These are phyloP conservation scores for Aspergillus latus DNA, from an alignment of 2,329 filamentous ascomycete species.

Conservation along the genomic window DNA sequence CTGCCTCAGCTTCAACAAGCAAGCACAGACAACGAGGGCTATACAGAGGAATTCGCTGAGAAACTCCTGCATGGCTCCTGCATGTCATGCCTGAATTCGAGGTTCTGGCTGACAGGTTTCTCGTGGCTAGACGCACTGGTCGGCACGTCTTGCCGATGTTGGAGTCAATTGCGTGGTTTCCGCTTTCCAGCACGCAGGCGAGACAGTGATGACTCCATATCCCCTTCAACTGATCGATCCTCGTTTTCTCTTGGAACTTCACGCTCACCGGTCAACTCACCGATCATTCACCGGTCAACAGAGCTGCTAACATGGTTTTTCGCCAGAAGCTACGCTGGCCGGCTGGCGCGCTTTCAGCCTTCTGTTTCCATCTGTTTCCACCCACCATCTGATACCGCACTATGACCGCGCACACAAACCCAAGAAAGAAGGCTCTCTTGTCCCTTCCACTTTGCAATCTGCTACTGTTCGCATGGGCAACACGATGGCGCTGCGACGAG, in stretches of 20 bases:
- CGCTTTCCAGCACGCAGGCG: neutral
- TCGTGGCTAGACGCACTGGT: neutral
- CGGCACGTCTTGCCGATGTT: neutral
- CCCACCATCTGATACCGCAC: too few relatives aligned
- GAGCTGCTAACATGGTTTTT: too few relatives aligned
- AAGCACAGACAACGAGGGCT: too few relatives aligned
- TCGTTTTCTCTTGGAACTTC: slow-evolving; percentile 9
- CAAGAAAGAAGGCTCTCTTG: too few relatives aligned
- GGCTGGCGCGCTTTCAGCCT: too few relatives aligned
- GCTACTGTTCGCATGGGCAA: too few relatives aligned
- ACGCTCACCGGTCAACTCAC: slow-evolving; percentile 33
- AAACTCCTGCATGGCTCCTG: neutral
- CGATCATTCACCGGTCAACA: neutral
- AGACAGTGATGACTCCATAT: neutral
- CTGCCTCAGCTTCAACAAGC: neutral
- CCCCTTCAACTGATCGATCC: neutral
- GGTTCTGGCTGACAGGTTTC: neutral
- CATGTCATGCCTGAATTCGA: neutral
- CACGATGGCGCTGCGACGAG: too few relatives aligned
- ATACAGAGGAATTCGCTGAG: neutral
- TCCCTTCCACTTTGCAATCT: too few relatives aligned
- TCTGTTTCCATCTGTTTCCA: too few relatives aligned
- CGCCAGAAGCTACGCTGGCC: too few relatives aligned
- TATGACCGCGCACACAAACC: too few relatives aligned
- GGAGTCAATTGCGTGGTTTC: neutral